Percentiles rank a stretch among this genome's conserved stretches.
Evolutionary conservation across 108 stramenopile species (phyloP).

Genomic region (Skeletonema menzelii): DNA sequence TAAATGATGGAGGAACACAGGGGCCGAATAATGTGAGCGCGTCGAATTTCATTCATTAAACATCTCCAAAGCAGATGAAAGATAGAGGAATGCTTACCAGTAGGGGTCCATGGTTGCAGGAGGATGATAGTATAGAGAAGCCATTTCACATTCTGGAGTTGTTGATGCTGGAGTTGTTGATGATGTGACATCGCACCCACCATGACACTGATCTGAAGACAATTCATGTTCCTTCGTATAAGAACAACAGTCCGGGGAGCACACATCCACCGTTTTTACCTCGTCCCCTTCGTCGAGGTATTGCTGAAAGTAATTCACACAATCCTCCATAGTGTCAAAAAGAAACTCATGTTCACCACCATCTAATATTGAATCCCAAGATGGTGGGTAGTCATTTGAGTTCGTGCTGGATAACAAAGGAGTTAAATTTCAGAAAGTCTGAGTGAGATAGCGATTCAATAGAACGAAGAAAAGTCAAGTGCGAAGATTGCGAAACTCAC

Average conservation of each 20-base stretch:
- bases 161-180: neutral
- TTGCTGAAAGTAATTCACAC: neutral
- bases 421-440: neutral
- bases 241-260: neutral
- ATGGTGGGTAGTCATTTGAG: neutral
- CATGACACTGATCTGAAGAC: neutral
- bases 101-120: neutral
- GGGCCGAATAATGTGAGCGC: neutral
- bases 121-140: neutral
- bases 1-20: neutral
- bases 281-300: neutral
- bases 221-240: neutral
- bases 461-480: neutral
- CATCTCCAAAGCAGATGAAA: neutral
- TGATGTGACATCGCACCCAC: neutral
- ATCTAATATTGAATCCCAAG: neutral
- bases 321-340: neutral
- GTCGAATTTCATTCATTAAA: neutral
- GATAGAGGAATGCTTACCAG: neutral
- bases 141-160: neutral
- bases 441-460: neutral
- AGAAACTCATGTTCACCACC: neutral
- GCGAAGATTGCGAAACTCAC: neutral
- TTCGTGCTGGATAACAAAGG: neutral
- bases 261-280: neutral